phyloP scores from a whole-genome alignment of 2,329 filamentous ascomycete genomes.

The Colletotrichum higginsianum region DNA sequence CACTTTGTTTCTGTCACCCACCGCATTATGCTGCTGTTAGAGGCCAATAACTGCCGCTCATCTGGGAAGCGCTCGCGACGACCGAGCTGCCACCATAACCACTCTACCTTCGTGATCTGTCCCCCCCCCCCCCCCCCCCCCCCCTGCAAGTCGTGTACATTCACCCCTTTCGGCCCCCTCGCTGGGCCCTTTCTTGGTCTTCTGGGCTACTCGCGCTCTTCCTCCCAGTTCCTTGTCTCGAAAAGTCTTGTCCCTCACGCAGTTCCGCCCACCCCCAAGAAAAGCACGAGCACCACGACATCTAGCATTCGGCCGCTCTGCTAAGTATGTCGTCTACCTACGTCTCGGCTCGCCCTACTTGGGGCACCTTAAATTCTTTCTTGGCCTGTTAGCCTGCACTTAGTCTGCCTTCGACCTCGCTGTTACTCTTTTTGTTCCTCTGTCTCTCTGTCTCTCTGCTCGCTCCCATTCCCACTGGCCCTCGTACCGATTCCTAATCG shows the following conservation, averaged over 20 bases:
- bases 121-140: neutral
- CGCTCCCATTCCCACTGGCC: neutral
- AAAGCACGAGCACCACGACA: conserved; percentile 21
- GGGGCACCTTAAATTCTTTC: conserved; percentile 2
- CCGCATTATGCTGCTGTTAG: neutral
- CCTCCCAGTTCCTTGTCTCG: conserved; percentile 18
- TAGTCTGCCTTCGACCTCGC: conserved; percentile 26
- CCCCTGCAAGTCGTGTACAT: conserved; percentile 4
- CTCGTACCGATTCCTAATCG: conserved; percentile 34
- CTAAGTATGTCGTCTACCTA: neutral
- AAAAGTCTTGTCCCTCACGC: conserved; percentile 36
- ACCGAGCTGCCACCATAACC: conserved; percentile 30
- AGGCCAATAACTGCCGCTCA: neutral
- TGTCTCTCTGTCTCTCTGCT: neutral
- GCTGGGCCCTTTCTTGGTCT: conserved; percentile 31
- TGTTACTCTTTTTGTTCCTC: conserved; percentile 10
- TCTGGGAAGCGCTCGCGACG: conserved; percentile 21
- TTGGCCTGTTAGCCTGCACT: conserved; percentile 20
- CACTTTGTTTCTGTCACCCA: neutral
- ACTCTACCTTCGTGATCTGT: conserved; percentile 20
- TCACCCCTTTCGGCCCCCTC: conserved; percentile 18
- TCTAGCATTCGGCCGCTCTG: neutral
- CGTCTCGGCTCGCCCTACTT: conserved; percentile 26
- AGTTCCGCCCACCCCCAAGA: conserved; percentile 21
- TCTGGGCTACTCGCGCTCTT: conserved; percentile 7